A percentile compares a stretch with the other conserved stretches of the same genome.
Conservation (phyloP, 352 stramenopile species). For the Saprolegnia diclina region DNA sequence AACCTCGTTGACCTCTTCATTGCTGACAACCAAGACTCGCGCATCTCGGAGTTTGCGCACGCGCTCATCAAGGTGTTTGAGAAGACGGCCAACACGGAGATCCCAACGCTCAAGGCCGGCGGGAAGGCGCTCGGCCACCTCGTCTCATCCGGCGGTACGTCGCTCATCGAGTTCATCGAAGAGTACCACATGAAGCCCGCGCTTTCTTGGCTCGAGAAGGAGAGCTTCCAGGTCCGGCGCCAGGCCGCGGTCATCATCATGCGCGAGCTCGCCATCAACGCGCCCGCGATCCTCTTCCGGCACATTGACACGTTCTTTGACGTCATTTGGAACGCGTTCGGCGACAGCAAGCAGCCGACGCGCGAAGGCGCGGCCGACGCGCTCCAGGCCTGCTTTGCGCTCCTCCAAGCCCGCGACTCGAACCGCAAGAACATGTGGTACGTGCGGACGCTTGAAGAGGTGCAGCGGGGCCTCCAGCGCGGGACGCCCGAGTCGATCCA, state of each 20-base stretch:
- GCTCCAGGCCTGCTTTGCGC: slow-evolving; percentile 76
- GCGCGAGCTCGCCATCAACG: slow-evolving; percentile 81
- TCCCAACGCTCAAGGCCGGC: slow-evolving; percentile 62
- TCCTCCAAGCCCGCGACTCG: slow-evolving; percentile 84
- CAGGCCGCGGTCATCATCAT: slow-evolving; percentile 84
- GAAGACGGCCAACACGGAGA: slow-evolving; percentile 72
- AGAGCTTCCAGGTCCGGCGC: slow-evolving; percentile 81
- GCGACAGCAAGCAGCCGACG: slow-evolving; percentile 72
- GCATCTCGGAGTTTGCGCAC: slow-evolving; percentile 85
- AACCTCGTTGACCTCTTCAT: slow-evolving; percentile 86
- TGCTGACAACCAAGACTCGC: slow-evolving; percentile 83
- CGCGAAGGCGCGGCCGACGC: slow-evolving; percentile 76
- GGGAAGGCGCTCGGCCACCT: slow-evolving; percentile 82
- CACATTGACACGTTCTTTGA: slow-evolving; percentile 89
- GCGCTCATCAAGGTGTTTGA: slow-evolving; percentile 84
- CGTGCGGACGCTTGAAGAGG: slow-evolving; percentile 68
- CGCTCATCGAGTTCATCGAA: slow-evolving; percentile 84
- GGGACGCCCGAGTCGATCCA: slow-evolving; percentile 77
- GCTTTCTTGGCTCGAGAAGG: slow-evolving; percentile 85
- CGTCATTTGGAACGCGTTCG: slow-evolving; percentile 86
- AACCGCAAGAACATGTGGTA: slow-evolving; percentile 83
- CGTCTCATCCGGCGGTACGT: slow-evolving; percentile 78
- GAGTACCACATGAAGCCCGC: slow-evolving; percentile 84
- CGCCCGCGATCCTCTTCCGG: slow-evolving; percentile 75
- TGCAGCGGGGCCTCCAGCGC: slow-evolving; percentile 58